Evolutionary conservation across 345 rosid species (phyloP).

Genomic region (Eutrema heterophyllum): DNA sequence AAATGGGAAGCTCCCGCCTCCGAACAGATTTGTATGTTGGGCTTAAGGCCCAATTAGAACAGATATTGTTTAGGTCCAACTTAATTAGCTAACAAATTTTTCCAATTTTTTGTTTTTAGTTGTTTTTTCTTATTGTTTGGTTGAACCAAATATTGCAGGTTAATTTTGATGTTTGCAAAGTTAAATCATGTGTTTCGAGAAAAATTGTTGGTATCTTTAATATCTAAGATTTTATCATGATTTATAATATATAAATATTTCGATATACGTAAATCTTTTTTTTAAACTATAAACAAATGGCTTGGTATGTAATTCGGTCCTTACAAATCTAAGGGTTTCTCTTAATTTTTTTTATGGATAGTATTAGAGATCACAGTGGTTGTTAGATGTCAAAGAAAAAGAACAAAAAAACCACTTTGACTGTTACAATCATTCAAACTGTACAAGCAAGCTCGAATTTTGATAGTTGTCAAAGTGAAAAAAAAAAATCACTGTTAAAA

Average conservation of each 20-base stretch:
- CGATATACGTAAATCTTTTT: too few species aligned
- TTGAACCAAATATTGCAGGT: not conserved
- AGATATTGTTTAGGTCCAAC: not conserved
- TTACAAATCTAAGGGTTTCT: too few species aligned
- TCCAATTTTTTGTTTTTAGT: not conserved
- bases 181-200: not conserved
- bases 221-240: not conserved
- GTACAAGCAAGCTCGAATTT: too few species aligned
- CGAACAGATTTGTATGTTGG: conserved; percentile 50
- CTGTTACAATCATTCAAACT: too few species aligned
- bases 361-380: too few species aligned
- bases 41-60: conserved; percentile 26
- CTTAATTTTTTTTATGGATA: too few species aligned
- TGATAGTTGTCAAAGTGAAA: too few species aligned
- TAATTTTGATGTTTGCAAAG: not conserved
- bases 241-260: not conserved
- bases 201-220: not conserved
- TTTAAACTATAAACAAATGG: too few species aligned
- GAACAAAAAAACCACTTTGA: too few species aligned
- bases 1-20: conserved; percentile 73
- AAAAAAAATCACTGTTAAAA: too few species aligned
- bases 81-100: conserved; percentile 2
- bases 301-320: too few species aligned
- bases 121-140: not conserved
- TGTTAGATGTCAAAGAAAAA: too few species aligned